A percentile compares a stretch with the other conserved stretches of the same genome.
phyloP scores from a whole-genome alignment of 192 early-diverging fungal genomes.

The Linnemannia schmuckeri region DNA sequence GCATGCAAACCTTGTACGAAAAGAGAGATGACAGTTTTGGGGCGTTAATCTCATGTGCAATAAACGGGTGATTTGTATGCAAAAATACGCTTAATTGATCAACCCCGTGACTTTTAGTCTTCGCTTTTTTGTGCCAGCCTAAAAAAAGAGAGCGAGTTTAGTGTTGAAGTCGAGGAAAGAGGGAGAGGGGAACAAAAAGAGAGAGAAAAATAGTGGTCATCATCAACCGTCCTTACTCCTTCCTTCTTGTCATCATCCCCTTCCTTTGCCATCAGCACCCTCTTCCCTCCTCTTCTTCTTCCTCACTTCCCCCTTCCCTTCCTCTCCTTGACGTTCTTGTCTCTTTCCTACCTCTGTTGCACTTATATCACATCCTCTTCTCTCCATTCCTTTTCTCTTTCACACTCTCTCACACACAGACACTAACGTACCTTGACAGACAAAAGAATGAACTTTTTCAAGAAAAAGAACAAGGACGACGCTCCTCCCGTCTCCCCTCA shows the following conservation, averaged over 20 bases:
- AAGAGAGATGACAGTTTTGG: no score
- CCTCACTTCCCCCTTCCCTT: neutral
- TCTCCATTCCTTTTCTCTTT: neutral
- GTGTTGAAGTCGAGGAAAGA: no score
- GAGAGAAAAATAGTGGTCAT: neutral
- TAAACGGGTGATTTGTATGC: neutral
- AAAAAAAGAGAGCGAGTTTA: neutral
- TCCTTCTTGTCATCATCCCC: neutral
- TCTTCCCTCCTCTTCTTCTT: neutral
- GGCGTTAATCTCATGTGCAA: neutral
- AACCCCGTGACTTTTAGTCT: conserved; percentile 6
- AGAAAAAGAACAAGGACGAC: conserved; percentile 1
- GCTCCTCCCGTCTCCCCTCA: neutral
- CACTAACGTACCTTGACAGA: no score
- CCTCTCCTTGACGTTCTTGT: neutral
- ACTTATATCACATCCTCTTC: no score
- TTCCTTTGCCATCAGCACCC: neutral
- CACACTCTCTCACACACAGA: neutral
- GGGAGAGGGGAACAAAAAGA: neutral
- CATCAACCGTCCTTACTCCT: neutral
- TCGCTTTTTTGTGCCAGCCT: no score
- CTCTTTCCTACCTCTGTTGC: neutral
- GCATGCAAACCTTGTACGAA: neutral
- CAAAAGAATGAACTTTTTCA: conserved; percentile 1
- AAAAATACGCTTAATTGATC: neutral